Base-by-base conservation (phyloP, 495 filamentous ascomycete genomes). In the Neurospora pannonica region DNA sequence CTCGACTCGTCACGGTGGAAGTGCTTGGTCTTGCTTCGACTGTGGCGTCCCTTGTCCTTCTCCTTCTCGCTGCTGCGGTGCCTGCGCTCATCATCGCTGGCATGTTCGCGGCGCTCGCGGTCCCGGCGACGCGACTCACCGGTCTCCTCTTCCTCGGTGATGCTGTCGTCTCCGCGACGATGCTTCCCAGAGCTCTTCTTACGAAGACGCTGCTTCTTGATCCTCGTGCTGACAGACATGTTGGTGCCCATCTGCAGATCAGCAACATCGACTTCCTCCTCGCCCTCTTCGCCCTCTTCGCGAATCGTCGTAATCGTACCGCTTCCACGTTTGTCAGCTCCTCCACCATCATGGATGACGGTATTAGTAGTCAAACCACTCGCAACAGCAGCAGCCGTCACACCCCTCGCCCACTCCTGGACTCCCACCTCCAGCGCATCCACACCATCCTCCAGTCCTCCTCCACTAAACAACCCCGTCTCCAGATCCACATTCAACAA, bases 341-440 rank as follows among this genome's bases (percentile, higher is more conserved):
- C 74, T 82, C 86, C 75, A 28, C 86, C 75, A 36, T 67, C 54
- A 8, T 67, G 54, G 24, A 67, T 67, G 54, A 67, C 54, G 15
- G 15, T 67, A 36, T 67, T 36, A 15, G 54, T 67, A 9, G 54
- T 36, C 54, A 67, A 8, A 31, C 54, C 54, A 15, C 28, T 85
- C 81, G n/a, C 83, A 11, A 73, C 73, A 3, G 83, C 73, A 78
- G 81, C 75, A 79, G 82, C 81, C 83, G 87, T 87, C 82, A 91
- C 72, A 75, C 80, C 72, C 84, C 85, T 75, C 70, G 87, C 72
- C 88, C 88, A 78, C 84, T 87, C 74, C 86, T 86, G 72, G 6
- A 82, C 80, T 10, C 79, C 79, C 24, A 72, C 75, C 60, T 80
- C 79, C 11, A 81, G 73, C 1, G 70, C 80, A 19, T 83, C 80